Evolutionary conservation across 2,329 filamentous ascomycete species (phyloP).

Genomic region (Sarocladium strictum): DNA sequence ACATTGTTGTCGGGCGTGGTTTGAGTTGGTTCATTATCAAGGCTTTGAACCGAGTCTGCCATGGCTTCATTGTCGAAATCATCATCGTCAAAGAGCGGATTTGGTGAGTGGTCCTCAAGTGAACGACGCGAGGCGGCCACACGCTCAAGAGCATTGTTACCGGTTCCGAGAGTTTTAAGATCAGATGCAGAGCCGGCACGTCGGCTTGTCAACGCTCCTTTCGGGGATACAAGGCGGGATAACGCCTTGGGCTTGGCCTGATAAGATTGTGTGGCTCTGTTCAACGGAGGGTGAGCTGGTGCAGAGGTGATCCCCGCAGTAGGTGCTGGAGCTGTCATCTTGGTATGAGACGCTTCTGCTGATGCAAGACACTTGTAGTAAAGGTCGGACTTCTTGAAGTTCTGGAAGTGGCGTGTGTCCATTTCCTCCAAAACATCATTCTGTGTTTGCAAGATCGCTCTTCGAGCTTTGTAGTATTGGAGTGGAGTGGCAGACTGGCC

Average conservation of each 20-base stretch:
- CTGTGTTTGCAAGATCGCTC: conserved; percentile 75
- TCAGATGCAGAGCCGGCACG: conserved; percentile 44
- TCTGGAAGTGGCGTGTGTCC: conserved; percentile 71
- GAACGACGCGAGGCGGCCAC: conserved; percentile 53
- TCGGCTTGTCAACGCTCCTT: conserved; percentile 27
- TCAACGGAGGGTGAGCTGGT: conserved; percentile 16
- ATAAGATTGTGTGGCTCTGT: conserved; percentile 29
- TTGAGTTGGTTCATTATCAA: conserved; percentile 57
- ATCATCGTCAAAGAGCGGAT: conserved; percentile 75
- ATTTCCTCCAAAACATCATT: conserved; percentile 79
- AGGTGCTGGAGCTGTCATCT: conserved; percentile 13
- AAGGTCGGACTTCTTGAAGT: conserved; percentile 87
- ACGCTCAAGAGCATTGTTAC: conserved; percentile 32
- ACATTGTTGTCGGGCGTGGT: conserved; percentile 67
- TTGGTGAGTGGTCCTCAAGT: conserved; percentile 53
- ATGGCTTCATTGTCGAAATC: conserved; percentile 66
- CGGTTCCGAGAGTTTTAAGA: conserved; percentile 31
- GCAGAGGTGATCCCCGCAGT: background rate
- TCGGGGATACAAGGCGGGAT: conserved; percentile 34
- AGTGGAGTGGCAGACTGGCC: conserved; percentile 69
- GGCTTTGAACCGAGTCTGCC: conserved; percentile 66
- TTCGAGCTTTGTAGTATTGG: conserved; percentile 78
- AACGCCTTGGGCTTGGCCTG: conserved; percentile 39
- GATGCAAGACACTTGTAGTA: conserved; percentile 95
- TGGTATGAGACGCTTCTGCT: conserved; percentile 58